Percentiles rank a stretch among this genome's conserved stretches.
These are phyloP conservation scores for Magnolia changhungtana DNA, from an alignment of 164 flowering plant species.

Conservation along the genomic window DNA sequence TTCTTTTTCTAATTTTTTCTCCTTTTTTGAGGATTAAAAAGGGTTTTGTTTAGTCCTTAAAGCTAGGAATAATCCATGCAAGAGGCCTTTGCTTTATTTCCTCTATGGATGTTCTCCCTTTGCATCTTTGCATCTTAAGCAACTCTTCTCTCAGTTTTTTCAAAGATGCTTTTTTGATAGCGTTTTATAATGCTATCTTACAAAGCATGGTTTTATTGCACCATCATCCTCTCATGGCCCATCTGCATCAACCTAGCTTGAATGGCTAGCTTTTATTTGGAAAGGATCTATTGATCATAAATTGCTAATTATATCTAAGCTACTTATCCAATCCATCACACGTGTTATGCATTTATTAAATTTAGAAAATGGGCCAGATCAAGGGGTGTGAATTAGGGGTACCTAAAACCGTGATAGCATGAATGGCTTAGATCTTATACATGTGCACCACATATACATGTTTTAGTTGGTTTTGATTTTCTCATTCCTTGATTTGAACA, in stretches of 20 bases:
- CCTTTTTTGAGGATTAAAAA: slow-evolving; percentile 3
- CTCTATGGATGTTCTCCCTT: slow-evolving; percentile 11
- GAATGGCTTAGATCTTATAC: too few species aligned
- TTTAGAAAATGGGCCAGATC: background rate
- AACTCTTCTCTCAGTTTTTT: background rate
- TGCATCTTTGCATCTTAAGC: slow-evolving; percentile 17
- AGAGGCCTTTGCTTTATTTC: slow-evolving; percentile 15
- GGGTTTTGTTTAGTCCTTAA: slow-evolving; percentile 16
- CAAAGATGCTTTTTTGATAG: background rate
- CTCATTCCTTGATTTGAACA: background rate
- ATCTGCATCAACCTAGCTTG: background rate
- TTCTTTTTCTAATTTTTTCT: background rate
- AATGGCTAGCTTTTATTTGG: background rate
- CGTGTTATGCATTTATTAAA: too few species aligned
- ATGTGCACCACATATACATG: too few species aligned
- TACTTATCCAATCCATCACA: too few species aligned
- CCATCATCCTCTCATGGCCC: background rate
- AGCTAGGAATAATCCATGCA: slow-evolving; percentile 22
- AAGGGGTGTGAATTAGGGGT: too few species aligned
- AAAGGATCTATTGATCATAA: background rate
- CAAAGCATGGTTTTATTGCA: slow-evolving; percentile 1
- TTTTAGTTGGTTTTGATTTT: background rate
- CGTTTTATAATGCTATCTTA: background rate
- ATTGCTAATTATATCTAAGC: background rate
- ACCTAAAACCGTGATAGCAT: too few species aligned